These are phyloP conservation scores for Entonaema liquescens DNA, from an alignment of 495 filamentous ascomycete species.

Conservation along the genomic window DNA sequence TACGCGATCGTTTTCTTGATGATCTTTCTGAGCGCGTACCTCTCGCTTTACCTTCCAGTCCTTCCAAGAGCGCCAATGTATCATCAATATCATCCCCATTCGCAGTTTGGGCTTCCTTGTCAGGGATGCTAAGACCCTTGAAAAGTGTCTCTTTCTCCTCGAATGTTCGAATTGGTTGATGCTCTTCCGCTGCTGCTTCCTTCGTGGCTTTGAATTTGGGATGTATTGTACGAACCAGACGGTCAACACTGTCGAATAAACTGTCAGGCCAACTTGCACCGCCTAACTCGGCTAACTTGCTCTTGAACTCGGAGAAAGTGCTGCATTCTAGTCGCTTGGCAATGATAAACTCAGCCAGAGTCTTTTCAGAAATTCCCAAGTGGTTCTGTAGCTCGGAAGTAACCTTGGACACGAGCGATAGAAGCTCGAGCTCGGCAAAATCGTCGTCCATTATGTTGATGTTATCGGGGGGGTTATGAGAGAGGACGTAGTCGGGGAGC, in stretches of 20 bases:
- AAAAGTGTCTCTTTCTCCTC: slow-evolving; percentile 82
- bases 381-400: slow-evolving; percentile 95
- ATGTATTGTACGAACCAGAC: slow-evolving; percentile 87
- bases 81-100: slow-evolving; percentile 81
- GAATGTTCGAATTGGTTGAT: slow-evolving; percentile 49
- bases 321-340: slow-evolving; percentile 82
- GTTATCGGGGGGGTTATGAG: not conserved
- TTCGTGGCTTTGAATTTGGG: slow-evolving; percentile 74
- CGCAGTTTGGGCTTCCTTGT: slow-evolving; percentile 70
- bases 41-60: slow-evolving; percentile 75
- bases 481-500: not conserved
- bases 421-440: slow-evolving; percentile 85
- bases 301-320: slow-evolving; percentile 71
- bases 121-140: slow-evolving; percentile 87
- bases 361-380: slow-evolving; percentile 91
- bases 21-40: slow-evolving; percentile 45
- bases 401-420: slow-evolving; percentile 93
- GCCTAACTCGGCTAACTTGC: slow-evolving; percentile 72
- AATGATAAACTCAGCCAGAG: slow-evolving; percentile 93
- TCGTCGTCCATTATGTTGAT: slow-evolving; percentile 75
- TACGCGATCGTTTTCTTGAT: slow-evolving; percentile 75
- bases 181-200: slow-evolving; percentile 52
- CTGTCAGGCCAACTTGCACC: slow-evolving; percentile 89
- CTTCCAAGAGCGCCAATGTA: slow-evolving; percentile 89
- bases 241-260: slow-evolving; percentile 89